These are phyloP conservation scores for Suillus fuscotomentosus DNA, from an alignment of 768 basidiomycete genomes.

Conservation along the genomic window DNA sequence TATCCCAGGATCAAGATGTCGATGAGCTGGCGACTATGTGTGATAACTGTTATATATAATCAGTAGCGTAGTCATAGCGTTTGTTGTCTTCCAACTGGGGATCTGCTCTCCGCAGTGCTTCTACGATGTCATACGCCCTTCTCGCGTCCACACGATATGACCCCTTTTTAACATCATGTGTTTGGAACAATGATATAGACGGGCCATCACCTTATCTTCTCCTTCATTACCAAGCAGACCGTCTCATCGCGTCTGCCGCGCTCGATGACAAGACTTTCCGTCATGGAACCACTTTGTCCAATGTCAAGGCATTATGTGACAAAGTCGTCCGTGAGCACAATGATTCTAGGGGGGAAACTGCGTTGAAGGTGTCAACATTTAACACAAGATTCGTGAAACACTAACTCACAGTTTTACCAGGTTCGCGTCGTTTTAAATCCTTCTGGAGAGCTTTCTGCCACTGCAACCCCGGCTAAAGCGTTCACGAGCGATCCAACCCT, in stretches of 20 bases:
- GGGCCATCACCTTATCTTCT: conserved; percentile 65
- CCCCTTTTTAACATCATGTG: conserved; percentile 37
- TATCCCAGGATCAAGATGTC: too few relatives aligned
- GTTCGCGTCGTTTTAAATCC: conserved; percentile 49
- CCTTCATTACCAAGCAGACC: conserved; percentile 57
- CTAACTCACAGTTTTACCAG: conserved; percentile 30
- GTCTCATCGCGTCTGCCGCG: conserved; percentile 50
- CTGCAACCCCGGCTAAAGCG: conserved; percentile 29
- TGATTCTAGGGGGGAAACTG: not conserved
- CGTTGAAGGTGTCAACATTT: conserved; percentile 24
- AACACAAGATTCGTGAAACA: not conserved
- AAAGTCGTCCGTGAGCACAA: conserved; percentile 36
- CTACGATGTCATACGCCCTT: conserved; percentile 28
- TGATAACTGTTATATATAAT: too few relatives aligned
- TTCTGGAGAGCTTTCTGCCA: conserved; percentile 38
- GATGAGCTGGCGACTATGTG: too few relatives aligned
- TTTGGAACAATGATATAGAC: conserved; percentile 58
- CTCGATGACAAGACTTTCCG: conserved; percentile 49
- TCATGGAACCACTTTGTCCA: conserved; percentile 34
- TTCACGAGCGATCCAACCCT: conserved; percentile 40
- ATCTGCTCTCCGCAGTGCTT: not conserved
- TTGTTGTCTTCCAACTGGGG: too few relatives aligned
- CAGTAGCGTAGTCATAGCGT: too few relatives aligned
- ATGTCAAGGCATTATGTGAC: conserved; percentile 45
- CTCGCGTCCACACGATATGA: conserved; percentile 65